Base-by-base conservation (phyloP, 2,329 filamentous ascomycete species). In the Colletotrichum godetiae region DNA sequence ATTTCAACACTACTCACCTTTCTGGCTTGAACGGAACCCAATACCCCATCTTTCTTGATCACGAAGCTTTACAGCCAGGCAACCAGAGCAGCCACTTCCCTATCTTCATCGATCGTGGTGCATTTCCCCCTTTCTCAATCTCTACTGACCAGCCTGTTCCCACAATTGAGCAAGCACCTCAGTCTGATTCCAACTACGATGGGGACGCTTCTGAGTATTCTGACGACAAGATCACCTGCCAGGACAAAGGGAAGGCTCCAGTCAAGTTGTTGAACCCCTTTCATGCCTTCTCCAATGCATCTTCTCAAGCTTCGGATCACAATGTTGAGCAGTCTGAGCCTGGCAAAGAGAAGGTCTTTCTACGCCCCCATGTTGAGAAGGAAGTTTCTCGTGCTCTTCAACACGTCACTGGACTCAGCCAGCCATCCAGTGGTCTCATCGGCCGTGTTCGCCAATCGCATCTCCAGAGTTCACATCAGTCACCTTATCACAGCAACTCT, bases 371-470 rank as follows among this genome's bases (percentile, higher is more conserved):
- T 19, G 73, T 63, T 3, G 74, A 76, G 62, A 73, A 71, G 33
- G 73, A 76, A 24, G 62, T 76, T 11, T 76, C 74, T 10, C 70
- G 55, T 15, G 74, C 73, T 24, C 73, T 76, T 33, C 66, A 56
- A 10, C 31, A 73, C 22, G 68, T 11, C 6, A 75, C 68, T 13
- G 74, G 61, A 11, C 55, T 73, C 53, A 74, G 68, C 11, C 61
- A 73, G 31, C 72, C 72, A 6, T 75, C 72, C 0, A 65, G 56
- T n/a, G 74, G 67, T 59, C 71, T 74, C n/a, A 57, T 75, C 8
- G 4, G 42, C 8, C 42, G 42, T 60, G 55, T 68, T 27, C 59
- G 57, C 13, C 67, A 37, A 31, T 71, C 67, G 8, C 49, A 49
- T 7, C 37, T 37, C 10, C 24, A 27, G 22, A 13, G 29, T 42